Percentiles rank a stretch among this genome's conserved stretches.
Conservation (phyloP, 1,284 basidiomycete genomes). For the Porogramme epimiltina region DNA sequence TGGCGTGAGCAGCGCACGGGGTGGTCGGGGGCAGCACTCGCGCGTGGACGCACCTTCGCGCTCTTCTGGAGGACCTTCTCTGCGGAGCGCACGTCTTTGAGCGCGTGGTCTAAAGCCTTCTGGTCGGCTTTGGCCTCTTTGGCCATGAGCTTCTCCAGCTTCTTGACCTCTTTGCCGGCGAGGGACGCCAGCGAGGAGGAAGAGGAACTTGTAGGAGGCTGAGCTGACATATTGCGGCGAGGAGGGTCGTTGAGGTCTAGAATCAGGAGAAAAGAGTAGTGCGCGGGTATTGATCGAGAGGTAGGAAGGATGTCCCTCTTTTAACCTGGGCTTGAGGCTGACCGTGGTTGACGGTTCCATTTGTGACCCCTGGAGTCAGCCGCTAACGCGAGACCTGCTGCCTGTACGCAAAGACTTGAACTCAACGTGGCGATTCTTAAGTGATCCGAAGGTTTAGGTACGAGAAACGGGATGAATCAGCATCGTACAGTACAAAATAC, state of each 20-base stretch:
- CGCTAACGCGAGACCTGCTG: too few relatives aligned
- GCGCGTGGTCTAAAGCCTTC: conserved; percentile 15
- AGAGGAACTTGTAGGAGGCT: neutral
- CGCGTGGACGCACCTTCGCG: conserved; percentile 15
- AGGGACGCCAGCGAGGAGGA: too few relatives aligned
- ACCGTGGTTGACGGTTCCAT: too few relatives aligned
- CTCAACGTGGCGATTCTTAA: too few relatives aligned
- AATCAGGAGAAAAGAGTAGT: neutral
- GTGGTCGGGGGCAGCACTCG: too few relatives aligned
- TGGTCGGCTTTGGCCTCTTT: conserved; percentile 18
- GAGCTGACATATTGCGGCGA: neutral
- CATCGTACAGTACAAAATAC: too few relatives aligned
- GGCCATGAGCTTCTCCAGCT: conserved; percentile 21
- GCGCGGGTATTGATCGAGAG: neutral
- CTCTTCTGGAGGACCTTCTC: conserved; percentile 21
- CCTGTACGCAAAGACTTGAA: too few relatives aligned
- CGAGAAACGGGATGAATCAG: too few relatives aligned
- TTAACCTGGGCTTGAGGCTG: too few relatives aligned
- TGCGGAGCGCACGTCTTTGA: conserved; percentile 18
- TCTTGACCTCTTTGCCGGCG: conserved; percentile 13
- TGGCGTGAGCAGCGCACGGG: neutral
- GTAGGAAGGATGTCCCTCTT: neutral
- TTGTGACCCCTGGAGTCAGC: too few relatives aligned
- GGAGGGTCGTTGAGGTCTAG: neutral
- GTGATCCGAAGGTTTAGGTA: too few relatives aligned